A percentile compares a stretch with the other conserved stretches of the same genome.
Evolutionary conservation across 2,329 filamentous ascomycete genomes (phyloP).

Genomic region (Colletotrichum australisinense): DNA sequence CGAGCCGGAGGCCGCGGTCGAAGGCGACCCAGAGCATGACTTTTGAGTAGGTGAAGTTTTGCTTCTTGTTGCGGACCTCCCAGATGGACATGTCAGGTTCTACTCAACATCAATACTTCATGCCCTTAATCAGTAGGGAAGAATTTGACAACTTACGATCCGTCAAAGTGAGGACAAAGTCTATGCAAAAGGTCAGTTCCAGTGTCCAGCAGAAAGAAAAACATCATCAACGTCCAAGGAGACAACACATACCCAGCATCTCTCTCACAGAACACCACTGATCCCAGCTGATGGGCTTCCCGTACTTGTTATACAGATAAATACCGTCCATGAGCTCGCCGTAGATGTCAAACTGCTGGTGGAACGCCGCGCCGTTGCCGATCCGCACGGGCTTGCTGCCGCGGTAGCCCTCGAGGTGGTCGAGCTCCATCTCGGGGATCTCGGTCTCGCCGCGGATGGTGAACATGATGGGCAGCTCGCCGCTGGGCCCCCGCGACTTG

Average conservation of each 20-base stretch:
- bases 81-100: slow-evolving; percentile 85
- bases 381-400: slow-evolving; percentile 79
- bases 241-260: slow-evolving; percentile 61
- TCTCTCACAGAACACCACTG: slow-evolving; percentile 78
- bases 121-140: no score
- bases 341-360: slow-evolving; percentile 84
- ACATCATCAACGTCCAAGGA: no score
- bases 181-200: slow-evolving; percentile 44
- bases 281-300: slow-evolving; percentile 81
- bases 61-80: slow-evolving; percentile 81
- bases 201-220: not conserved
- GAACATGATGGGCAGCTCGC: slow-evolving; percentile 83
- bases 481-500: slow-evolving; percentile 68
- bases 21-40: slow-evolving; percentile 87
- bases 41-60: slow-evolving; percentile 85
- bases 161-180: slow-evolving; percentile 77
- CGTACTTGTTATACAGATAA: slow-evolving; percentile 84
- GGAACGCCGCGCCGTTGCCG: slow-evolving; percentile 81
- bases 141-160: slow-evolving; percentile 53
- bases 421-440: slow-evolving; percentile 76
- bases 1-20: slow-evolving; percentile 78
- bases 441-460: slow-evolving; percentile 81
- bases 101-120: slow-evolving; percentile 39
- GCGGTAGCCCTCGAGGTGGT: slow-evolving; percentile 79
- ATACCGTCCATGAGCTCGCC: slow-evolving; percentile 83